Base-by-base conservation (phyloP, 441 rosid species). In the Codiaeum variegatum region DNA sequence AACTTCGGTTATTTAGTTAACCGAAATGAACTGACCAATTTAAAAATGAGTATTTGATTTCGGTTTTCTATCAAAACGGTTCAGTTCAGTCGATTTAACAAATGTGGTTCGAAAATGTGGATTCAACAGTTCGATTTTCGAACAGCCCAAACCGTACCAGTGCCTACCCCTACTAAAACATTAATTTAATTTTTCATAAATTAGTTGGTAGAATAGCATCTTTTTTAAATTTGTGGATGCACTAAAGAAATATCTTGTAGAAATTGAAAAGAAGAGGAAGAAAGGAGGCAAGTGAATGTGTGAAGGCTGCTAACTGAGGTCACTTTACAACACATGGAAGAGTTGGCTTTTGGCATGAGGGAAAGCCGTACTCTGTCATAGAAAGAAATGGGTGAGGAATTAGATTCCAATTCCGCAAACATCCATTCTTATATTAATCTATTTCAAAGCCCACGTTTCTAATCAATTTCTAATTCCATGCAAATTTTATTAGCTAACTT, bases 401-500 rank as follows among this genome's bases (percentile, higher is more conserved):
- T 78, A 56, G 86, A 78, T 83, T 76, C 86, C 81, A 23, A 23
- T 72, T 6, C 82, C 78, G 60, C 77, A 59, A 67, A 55, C 66
- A 26, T 49, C 18, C 40, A 24, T 12, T 19, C 34, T 71, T 44
- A 26, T 63, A 26, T 63, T 69, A 54, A 72, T 56, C 62, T 62
- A 62, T 40, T 72, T 5, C 65, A 58, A 31, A 15, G 29, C 55
- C 56, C 58, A 73, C 67, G 71, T 73, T 56, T 66, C 5, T 12
- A 38, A 63, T 34, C 40, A 76, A 40, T 26, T 28, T 7, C 19
- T 21, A 2, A 44, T 46, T 21, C 60, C 67, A 49, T 61, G 36
- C 67, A 32, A 32, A 29, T 44, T 61, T 23, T 18, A 31, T 15
- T 62, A 62, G 9, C 15, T 11, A 18, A 8, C 42, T 9, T 6